phyloP scores from a whole-genome alignment of 1,284 basidiomycete species.

The Moniliophthora roreri region DNA sequence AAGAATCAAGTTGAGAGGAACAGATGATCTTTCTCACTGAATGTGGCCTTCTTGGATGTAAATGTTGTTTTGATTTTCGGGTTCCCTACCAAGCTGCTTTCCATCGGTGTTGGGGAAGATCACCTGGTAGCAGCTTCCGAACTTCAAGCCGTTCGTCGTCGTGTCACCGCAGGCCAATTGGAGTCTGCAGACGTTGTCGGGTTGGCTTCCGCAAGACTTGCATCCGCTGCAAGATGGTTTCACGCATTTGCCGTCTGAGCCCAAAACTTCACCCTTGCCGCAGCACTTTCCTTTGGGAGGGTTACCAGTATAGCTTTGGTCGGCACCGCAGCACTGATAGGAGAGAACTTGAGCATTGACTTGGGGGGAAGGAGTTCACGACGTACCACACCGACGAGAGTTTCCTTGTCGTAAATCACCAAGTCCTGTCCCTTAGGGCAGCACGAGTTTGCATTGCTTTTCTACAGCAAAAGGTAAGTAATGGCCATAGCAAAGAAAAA shows the following conservation, averaged over 20 bases:
- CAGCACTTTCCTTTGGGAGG: constrained; percentile 3
- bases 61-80: background rate
- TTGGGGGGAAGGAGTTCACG: background rate
- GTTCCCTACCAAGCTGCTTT: constrained; percentile 1
- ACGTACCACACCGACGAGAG: constrained; percentile 1
- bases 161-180: background rate
- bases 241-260: background rate
- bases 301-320: background rate
- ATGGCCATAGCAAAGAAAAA: background rate
- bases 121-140: constrained; percentile 1
- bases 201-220: constrained; percentile 1
- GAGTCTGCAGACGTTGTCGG: background rate
- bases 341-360: background rate
- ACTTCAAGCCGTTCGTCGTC: constrained; percentile 2
- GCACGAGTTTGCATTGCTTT: background rate
- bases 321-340: background rate
- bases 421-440: background rate
- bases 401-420: background rate
- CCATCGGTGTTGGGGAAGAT: constrained; percentile 1
- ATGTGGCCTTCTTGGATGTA: constrained; percentile 1
- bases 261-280: background rate
- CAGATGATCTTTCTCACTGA: background rate
- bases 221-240: background rate
- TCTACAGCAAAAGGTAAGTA: background rate
- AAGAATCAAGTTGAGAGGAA: background rate